Evolutionary conservation across 2,329 filamentous ascomycete species (phyloP).

Genomic region (Clonostachys chloroleuca): DNA sequence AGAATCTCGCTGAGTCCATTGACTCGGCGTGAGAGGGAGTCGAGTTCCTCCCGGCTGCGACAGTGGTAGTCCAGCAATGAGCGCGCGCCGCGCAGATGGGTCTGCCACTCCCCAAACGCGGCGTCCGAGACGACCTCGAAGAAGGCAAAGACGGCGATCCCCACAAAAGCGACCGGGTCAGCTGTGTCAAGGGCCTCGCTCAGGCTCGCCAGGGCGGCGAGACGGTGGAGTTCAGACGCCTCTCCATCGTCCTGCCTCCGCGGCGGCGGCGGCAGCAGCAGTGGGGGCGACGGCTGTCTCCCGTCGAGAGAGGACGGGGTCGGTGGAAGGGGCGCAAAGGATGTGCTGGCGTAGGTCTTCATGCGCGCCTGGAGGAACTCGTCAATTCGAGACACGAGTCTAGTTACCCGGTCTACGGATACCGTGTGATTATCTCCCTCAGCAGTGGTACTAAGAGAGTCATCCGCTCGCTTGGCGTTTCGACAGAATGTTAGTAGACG

Average conservation of each 20-base stretch:
- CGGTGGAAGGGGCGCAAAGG: too few relatives aligned
- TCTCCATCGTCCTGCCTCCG: background rate
- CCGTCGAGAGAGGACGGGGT: too few relatives aligned
- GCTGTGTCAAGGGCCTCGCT: conserved; percentile 29
- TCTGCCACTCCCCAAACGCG: conserved; percentile 29
- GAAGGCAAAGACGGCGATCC: conserved; percentile 36
- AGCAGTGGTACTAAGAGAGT: too few relatives aligned
- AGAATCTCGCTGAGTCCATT: conserved; percentile 29
- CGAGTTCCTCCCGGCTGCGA: conserved; percentile 21
- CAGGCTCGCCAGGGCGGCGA: conserved; percentile 26
- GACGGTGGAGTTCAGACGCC: conserved; percentile 10
- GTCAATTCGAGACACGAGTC: too few relatives aligned
- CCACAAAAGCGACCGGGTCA: conserved; percentile 33
- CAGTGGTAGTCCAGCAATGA: conserved; percentile 34
- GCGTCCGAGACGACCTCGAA: conserved; percentile 33
- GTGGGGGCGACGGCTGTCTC: too few relatives aligned
- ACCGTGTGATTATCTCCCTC: too few relatives aligned
- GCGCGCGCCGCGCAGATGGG: conserved; percentile 30
- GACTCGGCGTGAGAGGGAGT: conserved; percentile 20
- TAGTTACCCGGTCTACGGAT: too few relatives aligned
- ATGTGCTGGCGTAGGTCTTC: too few relatives aligned
- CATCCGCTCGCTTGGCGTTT: too few relatives aligned
- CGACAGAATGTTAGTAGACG: too few relatives aligned
- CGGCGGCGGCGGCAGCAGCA: too few relatives aligned
- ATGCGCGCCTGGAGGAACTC: too few relatives aligned